Conservation (phyloP, 371 early-diverging fungal species). For the Mortierella sp. region DNA sequence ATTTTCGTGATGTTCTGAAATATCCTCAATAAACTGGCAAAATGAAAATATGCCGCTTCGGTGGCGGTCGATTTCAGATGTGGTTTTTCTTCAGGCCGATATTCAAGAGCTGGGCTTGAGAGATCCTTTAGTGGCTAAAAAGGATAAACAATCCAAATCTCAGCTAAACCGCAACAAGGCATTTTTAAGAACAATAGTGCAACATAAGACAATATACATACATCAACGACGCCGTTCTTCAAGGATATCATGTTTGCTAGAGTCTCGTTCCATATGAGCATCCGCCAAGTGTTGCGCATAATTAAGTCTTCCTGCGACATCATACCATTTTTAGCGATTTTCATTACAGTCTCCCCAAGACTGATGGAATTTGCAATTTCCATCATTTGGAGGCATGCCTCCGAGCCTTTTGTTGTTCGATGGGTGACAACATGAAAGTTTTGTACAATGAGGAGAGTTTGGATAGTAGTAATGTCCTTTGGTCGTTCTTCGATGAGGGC, state of each 20-base stretch:
- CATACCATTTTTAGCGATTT: constrained; percentile 8
- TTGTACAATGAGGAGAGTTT: constrained; percentile 36
- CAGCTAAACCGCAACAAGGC: no score
- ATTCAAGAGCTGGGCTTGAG: constrained; percentile 11
- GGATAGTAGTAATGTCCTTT: constrained; percentile 24
- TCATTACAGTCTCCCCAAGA: constrained; percentile 24
- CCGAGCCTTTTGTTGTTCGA: constrained; percentile 4
- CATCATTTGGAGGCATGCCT: background rate
- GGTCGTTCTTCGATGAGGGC: constrained; percentile 15
- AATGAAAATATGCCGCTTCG: constrained; percentile 17
- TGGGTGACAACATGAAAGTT: constrained; percentile 17
- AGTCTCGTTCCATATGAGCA: constrained; percentile 28
- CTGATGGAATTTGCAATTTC: constrained; percentile 26
- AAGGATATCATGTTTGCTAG: constrained; percentile 11
- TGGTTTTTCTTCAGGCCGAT: constrained; percentile 28
- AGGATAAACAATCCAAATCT: background rate
- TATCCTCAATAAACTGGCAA: constrained; percentile 34
- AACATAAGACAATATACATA: constrained; percentile 8
- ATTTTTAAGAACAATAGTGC: background rate
- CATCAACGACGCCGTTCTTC: constrained; percentile 8
- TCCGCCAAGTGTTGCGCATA: constrained; percentile 45
- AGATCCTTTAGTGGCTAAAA: constrained; percentile 36
- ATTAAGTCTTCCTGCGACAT: constrained; percentile 22
- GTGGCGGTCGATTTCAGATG: background rate
- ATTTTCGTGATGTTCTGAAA: constrained; percentile 30